A percentile compares a stretch with the other conserved stretches of the same genome.
These are phyloP conservation scores for Alternaria sp. DNA, from an alignment of 2,329 filamentous ascomycete species.

Conservation along the genomic window DNA sequence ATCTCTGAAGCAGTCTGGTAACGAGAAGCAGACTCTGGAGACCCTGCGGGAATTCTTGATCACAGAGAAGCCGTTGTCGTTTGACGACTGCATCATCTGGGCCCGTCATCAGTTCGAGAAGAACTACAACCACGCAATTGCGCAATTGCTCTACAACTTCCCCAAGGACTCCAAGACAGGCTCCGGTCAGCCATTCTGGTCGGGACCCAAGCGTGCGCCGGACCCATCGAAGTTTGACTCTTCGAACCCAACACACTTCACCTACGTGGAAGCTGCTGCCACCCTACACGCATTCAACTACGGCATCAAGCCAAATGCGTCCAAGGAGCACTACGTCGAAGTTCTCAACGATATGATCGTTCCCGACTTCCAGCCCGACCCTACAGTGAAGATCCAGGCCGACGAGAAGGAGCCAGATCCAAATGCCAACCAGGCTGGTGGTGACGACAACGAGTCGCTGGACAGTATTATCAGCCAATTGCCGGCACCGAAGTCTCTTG, in stretches of 20 bases:
- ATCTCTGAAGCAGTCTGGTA: slow-evolving; percentile 89
- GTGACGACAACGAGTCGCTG: slow-evolving; percentile 79
- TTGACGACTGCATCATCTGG: slow-evolving; percentile 97
- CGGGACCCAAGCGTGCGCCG: slow-evolving; percentile 94
- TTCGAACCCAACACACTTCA: slow-evolving; percentile 83
- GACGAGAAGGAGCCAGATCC: slow-evolving; percentile 95
- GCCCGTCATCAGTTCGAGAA: slow-evolving; percentile 92
- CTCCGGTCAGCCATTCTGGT: slow-evolving; percentile 93
- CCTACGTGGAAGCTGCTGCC: slow-evolving; percentile 85
- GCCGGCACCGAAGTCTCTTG: slow-evolving; percentile 78
- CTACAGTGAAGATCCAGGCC: slow-evolving; percentile 94
- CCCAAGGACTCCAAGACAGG: slow-evolving; percentile 92
- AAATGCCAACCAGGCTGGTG: slow-evolving; percentile 68
- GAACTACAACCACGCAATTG: slow-evolving; percentile 95
- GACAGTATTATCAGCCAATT: slow-evolving; percentile 74
- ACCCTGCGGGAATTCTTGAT: slow-evolving; percentile 89
- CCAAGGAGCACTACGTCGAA: slow-evolving; percentile 74
- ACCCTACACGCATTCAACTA: slow-evolving; percentile 98
- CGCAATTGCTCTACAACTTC: slow-evolving; percentile 95
- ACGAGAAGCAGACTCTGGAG: slow-evolving; percentile 92
- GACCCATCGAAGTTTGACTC: slow-evolving; percentile 88
- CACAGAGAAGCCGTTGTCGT: slow-evolving; percentile 86
- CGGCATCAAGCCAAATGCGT: slow-evolving; percentile 84
- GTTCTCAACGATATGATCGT: slow-evolving; percentile 93
- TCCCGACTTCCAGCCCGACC: slow-evolving; percentile 89